A percentile compares a stretch with the other conserved stretches of the same genome.
Evolutionary conservation across 202 grass and related monocot species (phyloP).

Genomic region (Sporobolus alterniflorus): DNA sequence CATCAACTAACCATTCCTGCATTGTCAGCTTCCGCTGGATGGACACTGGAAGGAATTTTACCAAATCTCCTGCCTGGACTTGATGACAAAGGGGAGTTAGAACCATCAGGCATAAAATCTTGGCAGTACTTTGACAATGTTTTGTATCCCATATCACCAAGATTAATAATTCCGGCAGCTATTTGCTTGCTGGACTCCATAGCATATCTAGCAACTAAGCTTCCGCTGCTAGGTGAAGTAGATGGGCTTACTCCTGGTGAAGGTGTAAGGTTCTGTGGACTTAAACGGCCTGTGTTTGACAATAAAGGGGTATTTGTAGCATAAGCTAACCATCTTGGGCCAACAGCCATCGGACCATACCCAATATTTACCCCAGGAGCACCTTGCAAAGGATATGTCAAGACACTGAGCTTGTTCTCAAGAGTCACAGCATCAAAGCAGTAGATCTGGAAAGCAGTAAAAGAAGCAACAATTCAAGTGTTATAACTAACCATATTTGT

Average conservation of each 20-base stretch:
- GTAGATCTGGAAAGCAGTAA: constrained; percentile 74
- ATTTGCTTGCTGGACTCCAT: constrained; percentile 98
- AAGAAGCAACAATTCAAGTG: constrained; percentile 25
- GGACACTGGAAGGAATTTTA: constrained; percentile 75
- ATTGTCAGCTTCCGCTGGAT: constrained; percentile 92
- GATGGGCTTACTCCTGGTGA: constrained; percentile 99
- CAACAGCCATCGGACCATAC: constrained; percentile 95
- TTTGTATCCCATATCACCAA: constrained; percentile 98
- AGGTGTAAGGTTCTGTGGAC: constrained; percentile 94
- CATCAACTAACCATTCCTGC: constrained; percentile 87
- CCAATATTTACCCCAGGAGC: constrained; percentile 86
- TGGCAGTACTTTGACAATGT: constrained; percentile 95
- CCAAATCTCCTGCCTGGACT: constrained; percentile 82
- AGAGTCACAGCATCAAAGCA: constrained; percentile 99
- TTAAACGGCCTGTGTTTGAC: constrained; percentile 85
- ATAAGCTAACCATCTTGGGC: constrained; percentile 76
- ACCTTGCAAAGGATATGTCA: constrained; percentile 96
- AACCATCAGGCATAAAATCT: constrained; percentile 95
- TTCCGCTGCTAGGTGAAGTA: constrained; percentile 94
- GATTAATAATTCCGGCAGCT: constrained; percentile 94
- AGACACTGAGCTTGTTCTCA: constrained; percentile 94
- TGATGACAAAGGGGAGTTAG: constrained; percentile 81
- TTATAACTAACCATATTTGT: background rate
- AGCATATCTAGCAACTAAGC: constrained; percentile 97
- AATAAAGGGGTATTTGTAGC: constrained; percentile 49